These are phyloP conservation scores for Podospora pseudoanserina DNA, from an alignment of 495 filamentous ascomycete genomes.

Conservation along the genomic window DNA sequence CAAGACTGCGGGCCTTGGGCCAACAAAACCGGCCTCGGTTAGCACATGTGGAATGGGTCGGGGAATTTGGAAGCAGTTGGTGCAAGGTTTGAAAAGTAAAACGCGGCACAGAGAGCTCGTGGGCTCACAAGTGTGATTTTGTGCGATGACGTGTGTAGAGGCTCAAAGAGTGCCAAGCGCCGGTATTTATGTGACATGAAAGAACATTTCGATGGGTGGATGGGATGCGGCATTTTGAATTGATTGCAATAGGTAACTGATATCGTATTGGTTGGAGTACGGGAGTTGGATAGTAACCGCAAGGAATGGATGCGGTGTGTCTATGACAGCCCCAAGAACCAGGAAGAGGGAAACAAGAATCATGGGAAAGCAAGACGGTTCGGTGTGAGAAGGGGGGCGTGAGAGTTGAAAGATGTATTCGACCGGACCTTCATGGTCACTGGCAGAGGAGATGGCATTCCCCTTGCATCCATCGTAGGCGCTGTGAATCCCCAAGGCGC, in stretches of 20 bases:
- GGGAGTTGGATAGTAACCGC: no score
- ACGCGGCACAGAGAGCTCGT: background rate
- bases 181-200: no score
- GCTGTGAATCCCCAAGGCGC: background rate
- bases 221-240: no score
- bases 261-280: no score
- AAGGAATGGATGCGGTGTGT: no score
- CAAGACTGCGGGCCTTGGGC: background rate
- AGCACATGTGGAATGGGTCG: background rate
- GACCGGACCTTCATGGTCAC: conserved; percentile 7
- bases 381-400: conserved; percentile 11
- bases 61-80: background rate
- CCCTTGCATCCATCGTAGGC: background rate
- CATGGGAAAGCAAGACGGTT: background rate
- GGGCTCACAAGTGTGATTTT: no score
- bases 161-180: no score
- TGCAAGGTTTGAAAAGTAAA: background rate
- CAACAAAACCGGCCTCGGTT: background rate
- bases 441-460: background rate
- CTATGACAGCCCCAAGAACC: background rate
- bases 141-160: no score
- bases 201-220: no score
- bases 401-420: conserved; percentile 16
- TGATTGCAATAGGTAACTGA: no score
- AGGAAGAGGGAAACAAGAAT: background rate